These are phyloP conservation scores for Dicorynia guianensis DNA, from an alignment of 306 rosid species.

Conservation along the genomic window DNA sequence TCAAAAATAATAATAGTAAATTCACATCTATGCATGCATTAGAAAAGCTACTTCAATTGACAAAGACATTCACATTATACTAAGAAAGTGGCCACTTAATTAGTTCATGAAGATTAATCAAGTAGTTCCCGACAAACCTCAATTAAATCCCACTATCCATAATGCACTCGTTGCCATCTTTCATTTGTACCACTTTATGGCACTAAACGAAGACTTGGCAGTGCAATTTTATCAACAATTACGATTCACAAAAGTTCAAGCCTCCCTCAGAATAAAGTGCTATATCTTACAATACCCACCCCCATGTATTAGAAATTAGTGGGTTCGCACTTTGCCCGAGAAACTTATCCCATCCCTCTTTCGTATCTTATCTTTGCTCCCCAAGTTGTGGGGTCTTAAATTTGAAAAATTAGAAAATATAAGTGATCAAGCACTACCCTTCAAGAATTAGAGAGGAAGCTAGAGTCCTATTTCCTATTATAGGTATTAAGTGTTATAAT, in stretches of 20 bases:
- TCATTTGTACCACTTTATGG: background rate
- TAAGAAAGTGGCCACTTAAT: background rate
- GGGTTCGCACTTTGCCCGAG: constrained; percentile 65
- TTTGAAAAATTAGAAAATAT: constrained; percentile 58
- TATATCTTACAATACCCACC: constrained; percentile 39
- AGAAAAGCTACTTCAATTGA: constrained; percentile 19
- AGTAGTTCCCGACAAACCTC: background rate
- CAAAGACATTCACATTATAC: constrained; percentile 5
- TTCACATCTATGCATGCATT: background rate
- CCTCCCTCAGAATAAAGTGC: constrained; percentile 20
- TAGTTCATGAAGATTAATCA: constrained; percentile 26
- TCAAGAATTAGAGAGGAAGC: constrained; percentile 46
- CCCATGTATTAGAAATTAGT: constrained; percentile 40
- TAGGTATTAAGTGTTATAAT: background rate
- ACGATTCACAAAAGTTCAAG: constrained; percentile 16
- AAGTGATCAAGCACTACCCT: constrained; percentile 48
- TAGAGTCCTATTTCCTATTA: constrained; percentile 15
- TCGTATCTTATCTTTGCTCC: constrained; percentile 66
- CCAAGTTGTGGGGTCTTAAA: constrained; percentile 66
- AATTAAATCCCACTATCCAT: background rate
- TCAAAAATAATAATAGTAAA: background rate
- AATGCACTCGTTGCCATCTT: constrained; percentile 3
- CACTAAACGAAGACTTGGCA: constrained; percentile 34
- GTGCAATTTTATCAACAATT: constrained; percentile 16
- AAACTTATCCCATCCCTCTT: constrained; percentile 67